A percentile compares a stretch with the other conserved stretches of the same genome.
phyloP scores from a whole-genome alignment of 2,329 filamentous ascomycete species.

The Aspergillus glaucus region DNA sequence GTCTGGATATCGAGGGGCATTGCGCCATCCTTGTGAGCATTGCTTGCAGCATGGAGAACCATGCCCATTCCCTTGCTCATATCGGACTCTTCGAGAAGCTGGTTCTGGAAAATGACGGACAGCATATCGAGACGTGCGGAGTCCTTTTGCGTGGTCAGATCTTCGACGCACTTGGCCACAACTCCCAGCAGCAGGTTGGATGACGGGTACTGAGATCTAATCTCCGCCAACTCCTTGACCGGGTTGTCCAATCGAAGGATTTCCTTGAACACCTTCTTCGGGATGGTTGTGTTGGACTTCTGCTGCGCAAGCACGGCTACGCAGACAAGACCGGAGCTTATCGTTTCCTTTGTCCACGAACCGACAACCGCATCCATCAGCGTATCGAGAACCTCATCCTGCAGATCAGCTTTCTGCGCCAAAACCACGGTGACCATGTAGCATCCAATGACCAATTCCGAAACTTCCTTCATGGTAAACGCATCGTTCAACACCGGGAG shows the following conservation, averaged over 20 bases:
- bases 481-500: conserved; percentile 69
- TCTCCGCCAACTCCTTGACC: conserved; percentile 27
- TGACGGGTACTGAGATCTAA: conserved; percentile 27
- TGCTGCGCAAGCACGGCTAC: conserved; percentile 77
- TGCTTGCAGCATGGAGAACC: conserved; percentile 28
- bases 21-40: conserved; percentile 42
- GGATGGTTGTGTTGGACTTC: conserved; percentile 63
- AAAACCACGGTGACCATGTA: conserved; percentile 89
- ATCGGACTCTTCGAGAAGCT: conserved; percentile 26
- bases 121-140: conserved; percentile 42
- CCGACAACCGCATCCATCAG: conserved; percentile 83
- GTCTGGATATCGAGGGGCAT: conserved; percentile 48
- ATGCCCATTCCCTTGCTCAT: conserved; percentile 25
- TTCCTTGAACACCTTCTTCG: conserved; percentile 60
- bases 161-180: conserved; percentile 27
- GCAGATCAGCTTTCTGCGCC: conserved; percentile 71
- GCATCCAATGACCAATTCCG: conserved; percentile 75
- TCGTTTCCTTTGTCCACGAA: conserved; percentile 69
- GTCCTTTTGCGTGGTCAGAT: conserved; percentile 29
- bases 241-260: conserved; percentile 30
- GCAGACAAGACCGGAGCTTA: conserved; percentile 68
- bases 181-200: conserved; percentile 33
- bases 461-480: conserved; percentile 65
- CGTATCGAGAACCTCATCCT: conserved; percentile 72
- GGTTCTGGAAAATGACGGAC: conserved; percentile 28